Conservation (phyloP, 768 basidiomycete species). For the Symmetrospora coprosmae region DNA sequence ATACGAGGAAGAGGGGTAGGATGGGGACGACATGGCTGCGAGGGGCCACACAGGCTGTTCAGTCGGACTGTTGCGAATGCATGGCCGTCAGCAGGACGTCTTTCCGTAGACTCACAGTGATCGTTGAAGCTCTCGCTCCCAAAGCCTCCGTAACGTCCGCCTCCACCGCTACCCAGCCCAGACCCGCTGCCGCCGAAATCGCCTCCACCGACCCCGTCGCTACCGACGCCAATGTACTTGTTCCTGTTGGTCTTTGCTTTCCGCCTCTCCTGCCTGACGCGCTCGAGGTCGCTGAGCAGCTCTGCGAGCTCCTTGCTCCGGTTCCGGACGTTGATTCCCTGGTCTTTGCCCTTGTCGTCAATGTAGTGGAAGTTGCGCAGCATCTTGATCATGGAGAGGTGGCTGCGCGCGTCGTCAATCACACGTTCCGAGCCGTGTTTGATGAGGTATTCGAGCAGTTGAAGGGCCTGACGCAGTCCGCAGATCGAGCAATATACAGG, state of each 20-base stretch:
- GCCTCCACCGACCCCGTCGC: slow-evolving; percentile 45
- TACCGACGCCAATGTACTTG: slow-evolving; percentile 80
- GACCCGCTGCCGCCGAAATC: slow-evolving; percentile 19
- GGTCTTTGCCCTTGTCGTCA: slow-evolving; percentile 96
- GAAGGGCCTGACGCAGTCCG: slow-evolving; percentile 50
- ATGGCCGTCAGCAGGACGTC: neutral
- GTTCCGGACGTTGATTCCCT: slow-evolving; percentile 94
- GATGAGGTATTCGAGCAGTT: slow-evolving; percentile 85
- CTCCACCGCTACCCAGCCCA: slow-evolving; percentile 48
- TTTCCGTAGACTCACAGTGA: slow-evolving; percentile 33
- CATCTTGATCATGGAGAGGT: slow-evolving; percentile 93
- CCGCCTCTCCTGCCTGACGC: slow-evolving; percentile 70
- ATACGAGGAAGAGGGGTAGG: neutral
- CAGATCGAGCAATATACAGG: neutral
- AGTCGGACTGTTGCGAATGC: slow-evolving; percentile 41
- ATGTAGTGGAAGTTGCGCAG: slow-evolving; percentile 94
- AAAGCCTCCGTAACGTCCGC: slow-evolving; percentile 54
- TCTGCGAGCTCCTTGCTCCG: slow-evolving; percentile 85
- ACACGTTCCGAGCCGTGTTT: slow-evolving; percentile 96
- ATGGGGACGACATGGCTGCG: neutral
- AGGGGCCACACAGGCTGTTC: slow-evolving; percentile 34
- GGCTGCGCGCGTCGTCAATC: slow-evolving; percentile 89
- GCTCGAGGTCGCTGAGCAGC: slow-evolving; percentile 76
- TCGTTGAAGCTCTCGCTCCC: slow-evolving; percentile 43
- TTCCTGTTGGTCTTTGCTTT: slow-evolving; percentile 80